These are phyloP conservation scores for Paraphaeosphaeria sporulosa DNA, from an alignment of 2,329 filamentous ascomycete genomes.

Conservation along the genomic window DNA sequence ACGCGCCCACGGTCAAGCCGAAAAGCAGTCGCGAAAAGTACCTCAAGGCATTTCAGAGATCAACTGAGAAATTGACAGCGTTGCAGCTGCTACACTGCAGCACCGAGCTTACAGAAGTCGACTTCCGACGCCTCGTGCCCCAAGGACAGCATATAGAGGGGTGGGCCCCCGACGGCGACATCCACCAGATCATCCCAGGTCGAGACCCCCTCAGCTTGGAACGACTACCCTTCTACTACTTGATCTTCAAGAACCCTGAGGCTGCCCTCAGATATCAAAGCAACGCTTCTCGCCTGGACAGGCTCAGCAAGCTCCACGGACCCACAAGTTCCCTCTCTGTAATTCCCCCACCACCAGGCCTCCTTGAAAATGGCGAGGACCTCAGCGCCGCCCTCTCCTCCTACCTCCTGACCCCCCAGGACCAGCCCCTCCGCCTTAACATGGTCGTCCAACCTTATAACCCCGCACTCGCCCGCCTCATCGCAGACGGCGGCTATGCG, in stretches of 20 bases:
- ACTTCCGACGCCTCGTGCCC: conserved; percentile 74
- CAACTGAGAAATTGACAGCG: conserved; percentile 45
- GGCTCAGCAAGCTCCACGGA: conserved; percentile 54
- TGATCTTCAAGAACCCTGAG: conserved; percentile 69
- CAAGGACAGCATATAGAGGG: conserved; percentile 70
- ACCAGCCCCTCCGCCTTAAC: conserved; percentile 31
- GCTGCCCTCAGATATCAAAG: conserved; percentile 69
- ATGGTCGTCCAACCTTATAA: conserved; percentile 48
- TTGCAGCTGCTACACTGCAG: conserved; percentile 64
- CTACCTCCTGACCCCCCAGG: conserved; percentile 57
- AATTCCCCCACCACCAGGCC: conserved; percentile 53
- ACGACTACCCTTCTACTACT: conserved; percentile 70
- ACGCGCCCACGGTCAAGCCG: conserved; percentile 10
- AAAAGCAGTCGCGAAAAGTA: conserved; percentile 27
- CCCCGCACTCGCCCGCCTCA: conserved; percentile 49
- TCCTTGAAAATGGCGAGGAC: conserved; percentile 58
- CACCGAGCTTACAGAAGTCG: conserved; percentile 65
- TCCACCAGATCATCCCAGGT: conserved; percentile 69
- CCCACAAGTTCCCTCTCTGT: conserved; percentile 53
- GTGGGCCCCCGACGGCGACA: conserved; percentile 67
- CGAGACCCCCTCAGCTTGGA: conserved; percentile 70
- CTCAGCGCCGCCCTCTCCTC: conserved; percentile 49
- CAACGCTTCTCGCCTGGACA: conserved; percentile 61
- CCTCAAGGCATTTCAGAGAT: conserved; percentile 31
- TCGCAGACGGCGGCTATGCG: conserved; percentile 42